Conservation (phyloP, 2,329 filamentous ascomycete species). For the Colletotrichum gigasporum region DNA sequence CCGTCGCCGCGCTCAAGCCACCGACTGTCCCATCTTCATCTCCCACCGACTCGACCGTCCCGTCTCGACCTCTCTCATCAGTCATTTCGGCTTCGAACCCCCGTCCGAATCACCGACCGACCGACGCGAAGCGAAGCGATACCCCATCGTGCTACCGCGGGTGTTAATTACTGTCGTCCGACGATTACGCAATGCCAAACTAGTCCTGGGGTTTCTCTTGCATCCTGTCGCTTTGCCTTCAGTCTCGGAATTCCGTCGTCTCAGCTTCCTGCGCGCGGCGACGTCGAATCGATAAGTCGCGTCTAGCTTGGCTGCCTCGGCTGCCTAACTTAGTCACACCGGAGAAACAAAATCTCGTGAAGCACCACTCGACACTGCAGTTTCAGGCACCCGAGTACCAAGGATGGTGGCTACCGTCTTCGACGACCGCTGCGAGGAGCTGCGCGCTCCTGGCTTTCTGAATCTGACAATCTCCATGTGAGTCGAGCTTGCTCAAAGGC, state of each 20-base stretch:
- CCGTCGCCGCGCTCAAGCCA: not conserved
- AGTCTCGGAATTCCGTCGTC: slow-evolving; percentile 8
- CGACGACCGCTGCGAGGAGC: slow-evolving; percentile 58
- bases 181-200: slow-evolving; percentile 24
- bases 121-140: slow-evolving; percentile 8
- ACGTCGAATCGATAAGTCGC: not conserved
- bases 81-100: slow-evolving; percentile 18
- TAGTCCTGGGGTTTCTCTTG: not conserved
- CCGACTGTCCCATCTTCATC: not conserved
- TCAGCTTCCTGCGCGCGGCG: slow-evolving; percentile 3
- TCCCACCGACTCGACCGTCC: not conserved
- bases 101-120: not conserved
- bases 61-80: not conserved
- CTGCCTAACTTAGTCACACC: not conserved
- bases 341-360: not conserved
- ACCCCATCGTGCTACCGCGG: not conserved
- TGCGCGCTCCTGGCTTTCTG: slow-evolving; percentile 62
- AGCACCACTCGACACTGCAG: not conserved
- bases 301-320: not conserved
- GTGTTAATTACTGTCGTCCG: not conserved
- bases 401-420: slow-evolving; percentile 23
- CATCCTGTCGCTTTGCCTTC: slow-evolving; percentile 9
- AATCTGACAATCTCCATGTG: slow-evolving; percentile 67
- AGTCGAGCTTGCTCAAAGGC: slow-evolving; percentile 31
- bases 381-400: not conserved